A percentile compares a stretch with the other conserved stretches of the same genome.
These are phyloP conservation scores for Neopestalotiopsis sp. DNA, from an alignment of 2,329 filamentous ascomycete species.

Conservation along the genomic window DNA sequence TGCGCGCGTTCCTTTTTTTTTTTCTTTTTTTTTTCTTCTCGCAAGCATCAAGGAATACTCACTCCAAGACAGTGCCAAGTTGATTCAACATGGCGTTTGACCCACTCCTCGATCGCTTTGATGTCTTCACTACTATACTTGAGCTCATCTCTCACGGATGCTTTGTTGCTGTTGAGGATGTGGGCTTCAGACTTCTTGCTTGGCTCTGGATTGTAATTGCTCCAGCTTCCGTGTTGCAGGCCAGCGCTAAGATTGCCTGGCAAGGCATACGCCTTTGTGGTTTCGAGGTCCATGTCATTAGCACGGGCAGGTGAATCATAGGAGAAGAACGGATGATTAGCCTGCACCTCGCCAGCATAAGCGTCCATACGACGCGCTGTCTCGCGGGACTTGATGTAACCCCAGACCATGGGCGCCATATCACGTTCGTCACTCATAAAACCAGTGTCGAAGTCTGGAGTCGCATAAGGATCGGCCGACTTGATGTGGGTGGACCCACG, in stretches of 20 bases:
- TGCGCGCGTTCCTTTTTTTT: not conserved
- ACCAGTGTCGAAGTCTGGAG: constrained; percentile 78
- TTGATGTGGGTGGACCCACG: constrained; percentile 74
- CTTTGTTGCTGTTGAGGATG: constrained; percentile 68
- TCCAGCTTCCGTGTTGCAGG: constrained; percentile 78
- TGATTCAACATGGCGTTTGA: constrained; percentile 76
- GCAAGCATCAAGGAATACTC: constrained; percentile 30
- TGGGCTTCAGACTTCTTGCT: constrained; percentile 53
- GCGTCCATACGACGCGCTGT: constrained; percentile 79
- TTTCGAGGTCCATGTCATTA: constrained; percentile 75
- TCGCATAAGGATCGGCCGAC: constrained; percentile 74
- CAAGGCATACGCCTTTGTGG: constrained; percentile 77
- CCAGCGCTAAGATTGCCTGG: constrained; percentile 74
- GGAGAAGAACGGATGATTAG: constrained; percentile 74
- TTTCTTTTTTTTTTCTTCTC: not conserved
- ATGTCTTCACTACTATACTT: constrained; percentile 70
- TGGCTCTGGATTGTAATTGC: constrained; percentile 58
- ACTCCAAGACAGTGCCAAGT: constrained; percentile 71
- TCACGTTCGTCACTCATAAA: constrained; percentile 88
- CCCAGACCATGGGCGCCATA: constrained; percentile 86
- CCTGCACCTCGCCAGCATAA: constrained; percentile 75
- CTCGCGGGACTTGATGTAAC: constrained; percentile 82
- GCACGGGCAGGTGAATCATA: constrained; percentile 74
- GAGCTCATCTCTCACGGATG: constrained; percentile 66
- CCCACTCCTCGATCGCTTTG: constrained; percentile 71